Percentiles rank a stretch among this genome's conserved stretches.
These are phyloP conservation scores for Acorus gramineus DNA, from an alignment of 106 monocot species.

Conservation along the genomic window DNA sequence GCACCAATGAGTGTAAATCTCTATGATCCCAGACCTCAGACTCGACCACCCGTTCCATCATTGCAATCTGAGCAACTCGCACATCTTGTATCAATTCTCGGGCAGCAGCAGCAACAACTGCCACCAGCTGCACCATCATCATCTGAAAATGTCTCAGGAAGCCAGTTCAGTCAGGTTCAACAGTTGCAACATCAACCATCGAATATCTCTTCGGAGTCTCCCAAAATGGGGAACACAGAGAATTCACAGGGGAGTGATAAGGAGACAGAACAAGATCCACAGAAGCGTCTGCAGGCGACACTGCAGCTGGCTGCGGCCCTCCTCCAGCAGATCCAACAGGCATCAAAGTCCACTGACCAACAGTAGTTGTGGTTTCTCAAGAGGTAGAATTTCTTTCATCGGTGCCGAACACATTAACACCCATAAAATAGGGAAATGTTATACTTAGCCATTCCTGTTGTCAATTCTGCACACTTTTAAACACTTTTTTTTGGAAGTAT, in stretches of 20 bases:
- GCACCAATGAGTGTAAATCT: slow-evolving; percentile 9
- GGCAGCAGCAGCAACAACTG: slow-evolving; percentile 39
- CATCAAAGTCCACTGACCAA: slow-evolving; percentile 39
- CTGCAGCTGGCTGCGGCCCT: slow-evolving; percentile 84
- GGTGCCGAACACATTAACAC: no score
- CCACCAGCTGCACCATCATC: no score
- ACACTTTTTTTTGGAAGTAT: no score
- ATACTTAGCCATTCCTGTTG: no score
- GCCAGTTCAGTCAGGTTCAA: slow-evolving; percentile 11
- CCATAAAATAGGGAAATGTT: no score
- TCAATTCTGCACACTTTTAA: no score
- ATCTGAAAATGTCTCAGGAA: not conserved
- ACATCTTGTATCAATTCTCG: slow-evolving; percentile 57
- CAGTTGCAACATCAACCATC: slow-evolving; percentile 11
- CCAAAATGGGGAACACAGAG: slow-evolving; percentile 7
- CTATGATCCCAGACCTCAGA: slow-evolving; percentile 22
- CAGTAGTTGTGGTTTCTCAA: slow-evolving; percentile 1
- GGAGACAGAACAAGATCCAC: slow-evolving; percentile 60
- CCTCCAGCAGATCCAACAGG: slow-evolving; percentile 94
- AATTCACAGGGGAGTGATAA: slow-evolving; percentile 13
- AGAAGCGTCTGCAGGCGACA: slow-evolving; percentile 90
- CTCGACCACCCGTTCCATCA: slow-evolving; percentile 27
- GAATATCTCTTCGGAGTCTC: not conserved
- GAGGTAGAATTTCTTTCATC: no score
- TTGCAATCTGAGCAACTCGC: slow-evolving; percentile 65